phyloP scores from a whole-genome alignment of 768 basidiomycete genomes.

The Xanthoconium purpureum region DNA sequence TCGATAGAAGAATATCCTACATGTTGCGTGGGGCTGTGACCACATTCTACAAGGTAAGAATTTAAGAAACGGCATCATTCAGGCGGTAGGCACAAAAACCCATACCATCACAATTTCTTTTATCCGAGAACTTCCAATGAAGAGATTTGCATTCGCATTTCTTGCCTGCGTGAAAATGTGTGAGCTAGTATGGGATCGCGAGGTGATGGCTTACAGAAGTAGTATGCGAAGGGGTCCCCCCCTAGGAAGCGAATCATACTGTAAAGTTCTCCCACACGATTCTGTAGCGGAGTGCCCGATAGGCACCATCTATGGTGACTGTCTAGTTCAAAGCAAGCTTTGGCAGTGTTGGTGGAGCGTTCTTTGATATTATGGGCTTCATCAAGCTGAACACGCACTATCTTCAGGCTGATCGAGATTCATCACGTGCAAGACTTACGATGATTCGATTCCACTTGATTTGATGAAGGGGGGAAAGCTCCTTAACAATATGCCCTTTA shows the following conservation, averaged over 20 bases:
- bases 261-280: constrained; percentile 98
- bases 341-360: constrained; percentile 89
- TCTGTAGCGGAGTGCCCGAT: constrained; percentile 94
- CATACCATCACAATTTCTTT: constrained; percentile 77
- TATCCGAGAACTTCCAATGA: constrained; percentile 91
- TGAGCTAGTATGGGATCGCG: background rate
- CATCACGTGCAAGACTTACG: constrained; percentile 38
- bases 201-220: constrained; percentile 65
- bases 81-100: background rate
- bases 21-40: constrained; percentile 83
- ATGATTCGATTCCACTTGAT: constrained; percentile 83
- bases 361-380: constrained; percentile 99
- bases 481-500: constrained; percentile 78
- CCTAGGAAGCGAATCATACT: constrained; percentile 90
- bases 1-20: constrained; percentile 35
- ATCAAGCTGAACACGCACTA: constrained; percentile 57
- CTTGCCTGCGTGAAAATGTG: constrained; percentile 54
- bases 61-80: background rate
- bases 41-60: constrained; percentile 54
- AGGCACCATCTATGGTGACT: constrained; percentile 90
- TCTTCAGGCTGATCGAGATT: background rate
- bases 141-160: constrained; percentile 90
- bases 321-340: constrained; percentile 89
- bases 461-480: constrained; percentile 80
- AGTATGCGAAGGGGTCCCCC: constrained; percentile 89